Evolutionary conservation across 2,329 filamentous ascomycete genomes (phyloP).

Genomic region (Stachybotrys elegans): DNA sequence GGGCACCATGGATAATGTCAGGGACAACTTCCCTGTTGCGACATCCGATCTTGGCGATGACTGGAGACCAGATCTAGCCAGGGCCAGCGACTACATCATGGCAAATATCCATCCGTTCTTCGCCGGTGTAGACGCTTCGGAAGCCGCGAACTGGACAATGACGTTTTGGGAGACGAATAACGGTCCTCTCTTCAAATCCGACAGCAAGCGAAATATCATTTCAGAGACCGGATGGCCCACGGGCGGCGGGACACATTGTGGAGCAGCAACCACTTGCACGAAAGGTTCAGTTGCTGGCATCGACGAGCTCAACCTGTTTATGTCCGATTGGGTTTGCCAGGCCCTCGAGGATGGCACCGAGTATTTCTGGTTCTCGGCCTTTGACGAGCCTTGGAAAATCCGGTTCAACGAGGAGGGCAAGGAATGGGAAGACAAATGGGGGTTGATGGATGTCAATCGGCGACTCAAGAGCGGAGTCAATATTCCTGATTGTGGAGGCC

Average conservation of each 20-base stretch:
- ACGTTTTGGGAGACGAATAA: conserved; percentile 74
- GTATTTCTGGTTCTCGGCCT: conserved; percentile 97
- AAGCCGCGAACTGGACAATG: conserved; percentile 76
- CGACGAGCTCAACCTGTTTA: conserved; percentile 76
- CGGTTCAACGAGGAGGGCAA: conserved; percentile 61
- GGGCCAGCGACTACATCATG: conserved; percentile 82
- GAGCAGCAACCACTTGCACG: conserved; percentile 49
- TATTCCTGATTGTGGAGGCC: conserved; percentile 82
- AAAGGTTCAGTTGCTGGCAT: conserved; percentile 73
- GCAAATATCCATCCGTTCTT: conserved; percentile 97
- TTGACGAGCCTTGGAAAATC: conserved; percentile 95
- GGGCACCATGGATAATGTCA: conserved; percentile 44
- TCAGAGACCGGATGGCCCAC: conserved; percentile 91
- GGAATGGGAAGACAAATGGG: conserved; percentile 95
- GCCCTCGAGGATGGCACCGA: conserved; percentile 77
- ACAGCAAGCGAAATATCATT: conserved; percentile 68
- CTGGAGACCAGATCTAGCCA: conserved; percentile 68
- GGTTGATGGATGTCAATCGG: conserved; percentile 78
- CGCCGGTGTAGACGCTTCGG: conserved; percentile 63
- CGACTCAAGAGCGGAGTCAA: conserved; percentile 78
- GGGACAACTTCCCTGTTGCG: conserved; percentile 69
- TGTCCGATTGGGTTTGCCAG: conserved; percentile 79
- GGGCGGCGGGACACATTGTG: conserved; percentile 74
- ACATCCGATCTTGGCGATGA: conserved; percentile 87
- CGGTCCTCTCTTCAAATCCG: conserved; percentile 56